Evolutionary conservation across 495 filamentous ascomycete species (phyloP), one percentile per base, ranked within the genome.

Genomic region (Pyronema domesticum): DNA sequence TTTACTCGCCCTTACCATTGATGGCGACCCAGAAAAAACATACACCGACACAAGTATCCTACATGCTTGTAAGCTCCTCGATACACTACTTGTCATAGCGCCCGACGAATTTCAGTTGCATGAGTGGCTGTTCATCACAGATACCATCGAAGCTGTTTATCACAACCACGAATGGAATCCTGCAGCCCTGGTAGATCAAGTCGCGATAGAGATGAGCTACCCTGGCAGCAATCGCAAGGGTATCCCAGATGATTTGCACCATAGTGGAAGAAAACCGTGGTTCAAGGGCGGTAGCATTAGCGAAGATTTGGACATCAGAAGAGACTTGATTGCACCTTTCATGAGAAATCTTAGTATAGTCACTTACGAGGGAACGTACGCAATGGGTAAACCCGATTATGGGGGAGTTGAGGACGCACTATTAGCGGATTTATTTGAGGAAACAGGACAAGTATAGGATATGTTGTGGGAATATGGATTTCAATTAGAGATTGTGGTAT

Each of bases 81-180:
- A 95, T 55, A 71, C 82, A 18, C 70, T 99, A 6, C 72, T 99
- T 23, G 77, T 85, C n/a, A 72, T 86, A 14, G 81, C 81, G 4
- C 91, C 88, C 0, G 93, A 99, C 57, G 91, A 96, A 63, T 99
- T 95, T 67, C 91, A 96, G 65, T 73, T 94, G 39, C 77, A 87
- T 53, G 86, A 95, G 70, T 99, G 91, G 91, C 76, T 96, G 14
- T 99, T 93, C 67, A 79, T 96, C 19, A 89, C 88, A 5, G 93
- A 99, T 65, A 95, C 89, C 37, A 89, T 95, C 59, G 91, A 99
- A 64, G 88, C 93, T 1, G 86, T 96, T 18, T 96, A 96, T 33
- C 47, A 50, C 30, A 34, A 23, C 23, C 47, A 50, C 19, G 47
- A 50, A 23, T 50, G 47, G 47, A 50, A 13, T 13, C 47, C 89